Conservation (phyloP, 192 early-diverging fungal species). For the Geranomyces variabilis region DNA sequence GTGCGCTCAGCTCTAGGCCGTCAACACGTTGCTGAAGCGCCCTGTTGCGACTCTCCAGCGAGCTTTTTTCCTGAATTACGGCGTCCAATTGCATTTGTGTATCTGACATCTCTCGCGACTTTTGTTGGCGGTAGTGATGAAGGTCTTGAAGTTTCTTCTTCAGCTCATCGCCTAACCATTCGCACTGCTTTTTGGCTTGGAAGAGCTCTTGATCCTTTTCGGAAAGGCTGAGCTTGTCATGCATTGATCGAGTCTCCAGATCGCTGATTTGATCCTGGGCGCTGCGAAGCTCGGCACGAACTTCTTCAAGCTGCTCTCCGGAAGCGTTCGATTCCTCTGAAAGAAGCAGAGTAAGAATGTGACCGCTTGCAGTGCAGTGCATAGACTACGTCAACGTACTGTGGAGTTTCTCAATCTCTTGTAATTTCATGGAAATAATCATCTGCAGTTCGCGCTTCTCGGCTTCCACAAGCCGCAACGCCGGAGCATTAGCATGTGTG, state of each 20-base stretch:
- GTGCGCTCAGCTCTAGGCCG: conserved; percentile 47
- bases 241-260: conserved; percentile 27
- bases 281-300: conserved; percentile 29
- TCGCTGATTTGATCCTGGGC: conserved; percentile 28
- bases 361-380: too few species aligned
- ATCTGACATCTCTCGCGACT: conserved; percentile 46
- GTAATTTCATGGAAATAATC: conserved; percentile 16
- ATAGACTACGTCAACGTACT: neutral
- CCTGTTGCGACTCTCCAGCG: conserved; percentile 42
- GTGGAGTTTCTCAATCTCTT: conserved; percentile 24
- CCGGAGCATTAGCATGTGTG: too few species aligned
- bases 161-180: conserved; percentile 74
- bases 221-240: conserved; percentile 22
- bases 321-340: conserved; percentile 27
- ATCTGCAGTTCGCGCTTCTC: conserved; percentile 31
- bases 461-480: neutral
- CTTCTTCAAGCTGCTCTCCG: conserved; percentile 6
- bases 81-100: conserved; percentile 57
- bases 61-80: conserved; percentile 50
- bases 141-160: conserved; percentile 57
- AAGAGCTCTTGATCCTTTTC: conserved; percentile 60
- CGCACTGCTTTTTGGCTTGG: conserved; percentile 57
- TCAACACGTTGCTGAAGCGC: conserved; percentile 39
- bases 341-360: neutral
- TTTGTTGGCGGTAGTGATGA: conserved; percentile 56